A percentile compares a stretch with the other conserved stretches of the same genome.
These are phyloP conservation scores for Blastocrithidia nonstop DNA, from an alignment of 208 protist species.

Conservation along the genomic window DNA sequence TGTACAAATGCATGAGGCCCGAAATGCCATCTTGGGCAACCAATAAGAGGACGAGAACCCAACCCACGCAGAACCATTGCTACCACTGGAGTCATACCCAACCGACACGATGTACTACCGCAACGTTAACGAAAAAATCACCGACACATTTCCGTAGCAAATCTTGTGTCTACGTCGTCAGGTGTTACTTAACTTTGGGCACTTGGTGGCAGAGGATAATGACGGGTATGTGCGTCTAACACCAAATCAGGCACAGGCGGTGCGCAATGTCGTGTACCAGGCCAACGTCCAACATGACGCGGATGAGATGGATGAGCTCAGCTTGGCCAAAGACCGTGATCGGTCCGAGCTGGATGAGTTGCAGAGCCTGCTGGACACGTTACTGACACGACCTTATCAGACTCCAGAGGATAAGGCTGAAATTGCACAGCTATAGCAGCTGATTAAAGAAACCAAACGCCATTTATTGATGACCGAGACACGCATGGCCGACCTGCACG, in stretches of 20 bases:
- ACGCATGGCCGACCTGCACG: constrained; percentile 40
- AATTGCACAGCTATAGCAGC: constrained; percentile 40
- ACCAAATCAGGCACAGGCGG: constrained; percentile 11
- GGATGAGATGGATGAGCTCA: constrained; percentile 44
- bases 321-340: constrained; percentile 22
- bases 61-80: too few relatives aligned
- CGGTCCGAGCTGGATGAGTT: constrained; percentile 49
- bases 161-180: background rate
- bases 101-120: constrained; percentile 33
- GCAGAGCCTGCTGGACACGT: constrained; percentile 22
- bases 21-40: constrained; percentile 26
- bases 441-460: constrained; percentile 24
- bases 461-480: constrained; percentile 32
- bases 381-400: constrained; percentile 20
- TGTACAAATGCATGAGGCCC: constrained; percentile 41
- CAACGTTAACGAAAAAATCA: too few relatives aligned
- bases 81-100: constrained; percentile 22
- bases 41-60: constrained; percentile 3
- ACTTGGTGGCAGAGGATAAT: constrained; percentile 14
- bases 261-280: constrained; percentile 18
- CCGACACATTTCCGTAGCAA: too few relatives aligned
- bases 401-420: constrained; percentile 62
- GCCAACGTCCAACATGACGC: constrained; percentile 34
- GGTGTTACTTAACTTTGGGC: constrained; percentile 47
- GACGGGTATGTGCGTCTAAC: constrained; percentile 43